phyloP scores from a whole-genome alignment of 345 rosid species.

The Citrus medica region DNA sequence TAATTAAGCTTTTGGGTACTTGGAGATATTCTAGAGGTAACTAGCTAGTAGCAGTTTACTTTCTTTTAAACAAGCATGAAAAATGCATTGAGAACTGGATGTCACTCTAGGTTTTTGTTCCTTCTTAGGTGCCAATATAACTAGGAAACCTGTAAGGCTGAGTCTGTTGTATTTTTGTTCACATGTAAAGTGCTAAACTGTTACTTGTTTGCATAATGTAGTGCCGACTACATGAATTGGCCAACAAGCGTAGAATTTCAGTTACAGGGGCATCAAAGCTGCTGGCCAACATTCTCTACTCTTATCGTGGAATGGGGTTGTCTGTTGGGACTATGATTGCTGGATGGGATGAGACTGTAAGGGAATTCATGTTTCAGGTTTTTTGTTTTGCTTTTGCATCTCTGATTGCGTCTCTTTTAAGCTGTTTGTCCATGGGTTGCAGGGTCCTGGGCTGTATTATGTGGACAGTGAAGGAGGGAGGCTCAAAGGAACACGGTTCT shows the following conservation, averaged over 20 bases:
- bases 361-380: neutral
- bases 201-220: slow-evolving; percentile 21
- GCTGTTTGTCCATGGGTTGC: slow-evolving; percentile 11
- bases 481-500: slow-evolving; percentile 87
- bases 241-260: slow-evolving; percentile 96
- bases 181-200: slow-evolving; percentile 16
- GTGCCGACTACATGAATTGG: slow-evolving; percentile 98
- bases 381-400: neutral
- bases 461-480: slow-evolving; percentile 99
- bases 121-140: neutral
- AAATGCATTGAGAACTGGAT: neutral
- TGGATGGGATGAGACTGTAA: slow-evolving; percentile 99
- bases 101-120: neutral
- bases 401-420: neutral
- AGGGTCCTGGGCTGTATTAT: slow-evolving; percentile 98
- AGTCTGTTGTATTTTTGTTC: neutral
- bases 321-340: slow-evolving; percentile 99
- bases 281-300: slow-evolving; percentile 95
- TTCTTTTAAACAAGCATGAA: neutral
- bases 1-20: neutral
- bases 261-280: slow-evolving; percentile 98
- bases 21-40: neutral
- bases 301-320: slow-evolving; percentile 97
- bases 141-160: neutral
- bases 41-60: neutral